Conservation (phyloP, 2,329 filamentous ascomycete species). For the Nigrospora oryzae region DNA sequence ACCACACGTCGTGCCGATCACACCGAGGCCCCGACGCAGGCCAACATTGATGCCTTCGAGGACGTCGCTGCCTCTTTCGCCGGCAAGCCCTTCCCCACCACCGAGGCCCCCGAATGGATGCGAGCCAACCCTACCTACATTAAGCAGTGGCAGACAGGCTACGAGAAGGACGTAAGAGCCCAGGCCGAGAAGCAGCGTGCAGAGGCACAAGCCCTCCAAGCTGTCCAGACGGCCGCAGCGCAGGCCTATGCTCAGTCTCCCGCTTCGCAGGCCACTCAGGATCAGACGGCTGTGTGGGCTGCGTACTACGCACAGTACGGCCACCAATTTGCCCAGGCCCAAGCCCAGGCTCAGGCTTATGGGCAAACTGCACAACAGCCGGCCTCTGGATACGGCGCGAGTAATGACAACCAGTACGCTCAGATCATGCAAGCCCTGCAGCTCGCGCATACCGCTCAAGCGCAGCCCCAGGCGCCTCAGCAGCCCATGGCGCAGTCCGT, state of each 20-base stretch:
- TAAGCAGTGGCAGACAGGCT: constrained; percentile 45
- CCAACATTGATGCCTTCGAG: constrained; percentile 34
- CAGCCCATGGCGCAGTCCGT: constrained; percentile 7
- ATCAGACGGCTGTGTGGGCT: constrained; percentile 21
- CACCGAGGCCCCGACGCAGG: constrained; percentile 31
- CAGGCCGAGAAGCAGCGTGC: constrained; percentile 15
- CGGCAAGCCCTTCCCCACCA: constrained; percentile 39
- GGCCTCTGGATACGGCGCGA: neutral
- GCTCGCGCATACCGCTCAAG: constrained; percentile 2
- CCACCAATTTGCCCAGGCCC: constrained; percentile 6
- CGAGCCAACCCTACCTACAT: constrained; percentile 33
- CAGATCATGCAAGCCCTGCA: constrained; percentile 1
- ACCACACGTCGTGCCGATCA: constrained; percentile 28
- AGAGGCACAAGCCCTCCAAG: constrained; percentile 19
- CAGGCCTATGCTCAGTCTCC: constrained; percentile 10
- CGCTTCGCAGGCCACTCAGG: constrained; percentile 12
- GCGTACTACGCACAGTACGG: constrained; percentile 30
- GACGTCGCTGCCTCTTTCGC: constrained; percentile 30
- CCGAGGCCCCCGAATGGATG: constrained; percentile 44
- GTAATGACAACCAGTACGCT: neutral
- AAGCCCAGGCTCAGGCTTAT: constrained; percentile 1
- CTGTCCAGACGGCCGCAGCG: constrained; percentile 7
- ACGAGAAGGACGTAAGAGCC: constrained; percentile 28
- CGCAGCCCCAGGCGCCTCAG: constrained; percentile 7
- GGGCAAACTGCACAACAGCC: neutral